Evolutionary conservation across 345 rosid genomes (phyloP).

Genomic region (Garcia nutans): DNA sequence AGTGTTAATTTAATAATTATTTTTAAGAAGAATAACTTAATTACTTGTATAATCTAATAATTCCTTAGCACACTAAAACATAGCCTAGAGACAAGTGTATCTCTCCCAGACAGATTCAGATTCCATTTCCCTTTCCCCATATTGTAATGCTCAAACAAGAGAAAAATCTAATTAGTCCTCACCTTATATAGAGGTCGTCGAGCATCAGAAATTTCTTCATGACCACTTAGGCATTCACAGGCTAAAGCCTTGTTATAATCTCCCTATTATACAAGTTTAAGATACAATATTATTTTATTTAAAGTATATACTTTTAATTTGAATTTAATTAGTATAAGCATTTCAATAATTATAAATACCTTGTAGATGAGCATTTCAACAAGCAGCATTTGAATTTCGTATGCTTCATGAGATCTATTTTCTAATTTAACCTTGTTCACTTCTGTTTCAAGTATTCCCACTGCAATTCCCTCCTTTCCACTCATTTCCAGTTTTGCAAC

Average conservation of each 20-base stretch:
- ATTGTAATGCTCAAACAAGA: too few relatives aligned
- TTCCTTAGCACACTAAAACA: slow-evolving; percentile 14
- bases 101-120: too few relatives aligned
- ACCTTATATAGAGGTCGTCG: slow-evolving; percentile 58
- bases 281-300: too few relatives aligned
- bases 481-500: slow-evolving; percentile 57
- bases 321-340: too few relatives aligned
- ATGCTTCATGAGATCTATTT: slow-evolving; percentile 45
- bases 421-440: slow-evolving; percentile 25
- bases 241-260: slow-evolving; percentile 37
- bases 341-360: slow-evolving; percentile 25
- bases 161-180: background rate
- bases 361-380: slow-evolving; percentile 63
- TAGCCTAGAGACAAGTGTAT: too few relatives aligned
- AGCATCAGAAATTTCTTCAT: slow-evolving; percentile 43
- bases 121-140: too few relatives aligned
- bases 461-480: slow-evolving; percentile 53
- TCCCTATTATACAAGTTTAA: slow-evolving; percentile 30
- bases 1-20: too few relatives aligned
- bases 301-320: too few relatives aligned
- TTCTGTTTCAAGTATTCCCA: slow-evolving; percentile 27
- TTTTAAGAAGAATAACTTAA: too few relatives aligned
- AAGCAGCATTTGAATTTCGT: slow-evolving; percentile 61
- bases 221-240: slow-evolving; percentile 40
- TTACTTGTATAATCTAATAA: too few relatives aligned